Percentiles rank a stretch among this genome's conserved stretches.
These are phyloP conservation scores for Tuber brumale DNA, from an alignment of 495 filamentous ascomycete species.

Conservation along the genomic window DNA sequence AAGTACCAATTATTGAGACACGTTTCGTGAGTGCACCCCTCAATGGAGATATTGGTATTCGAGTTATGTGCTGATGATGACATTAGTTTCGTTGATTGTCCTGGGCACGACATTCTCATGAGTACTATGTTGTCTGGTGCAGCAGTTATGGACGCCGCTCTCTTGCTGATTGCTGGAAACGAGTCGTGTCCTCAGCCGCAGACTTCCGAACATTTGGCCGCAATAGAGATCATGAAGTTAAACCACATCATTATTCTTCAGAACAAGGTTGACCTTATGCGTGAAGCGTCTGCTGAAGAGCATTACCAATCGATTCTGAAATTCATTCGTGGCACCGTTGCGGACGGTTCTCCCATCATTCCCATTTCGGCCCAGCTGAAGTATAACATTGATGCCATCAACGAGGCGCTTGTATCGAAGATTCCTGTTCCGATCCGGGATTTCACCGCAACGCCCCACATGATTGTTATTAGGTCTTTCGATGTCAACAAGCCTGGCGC, in stretches of 20 bases:
- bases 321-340: constrained; percentile 95
- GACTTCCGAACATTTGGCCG: constrained; percentile 95
- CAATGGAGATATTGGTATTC: constrained; percentile 1
- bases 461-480: constrained; percentile 98
- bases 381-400: constrained; percentile 98
- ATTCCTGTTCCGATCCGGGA: constrained; percentile 87
- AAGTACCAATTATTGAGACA: constrained; percentile 78
- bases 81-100: constrained; percentile 88
- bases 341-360: constrained; percentile 91
- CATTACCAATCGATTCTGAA: constrained; percentile 95
- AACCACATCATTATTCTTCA: constrained; percentile 98
- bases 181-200: constrained; percentile 99
- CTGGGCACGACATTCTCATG: constrained; percentile 99
- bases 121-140: constrained; percentile 99
- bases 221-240: constrained; percentile 98
- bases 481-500: constrained; percentile 99
- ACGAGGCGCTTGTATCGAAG: constrained; percentile 83
- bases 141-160: constrained; percentile 97
- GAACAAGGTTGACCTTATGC: constrained; percentile 98
- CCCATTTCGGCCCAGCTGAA: constrained; percentile 98
- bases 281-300: constrained; percentile 80
- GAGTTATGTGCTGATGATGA: constrained; percentile 24
- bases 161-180: constrained; percentile 95
- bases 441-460: constrained; percentile 83
- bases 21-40: constrained; percentile 63